Base-by-base conservation (phyloP, 495 filamentous ascomycete species). In the Massariosphaeria phaeospora region DNA sequence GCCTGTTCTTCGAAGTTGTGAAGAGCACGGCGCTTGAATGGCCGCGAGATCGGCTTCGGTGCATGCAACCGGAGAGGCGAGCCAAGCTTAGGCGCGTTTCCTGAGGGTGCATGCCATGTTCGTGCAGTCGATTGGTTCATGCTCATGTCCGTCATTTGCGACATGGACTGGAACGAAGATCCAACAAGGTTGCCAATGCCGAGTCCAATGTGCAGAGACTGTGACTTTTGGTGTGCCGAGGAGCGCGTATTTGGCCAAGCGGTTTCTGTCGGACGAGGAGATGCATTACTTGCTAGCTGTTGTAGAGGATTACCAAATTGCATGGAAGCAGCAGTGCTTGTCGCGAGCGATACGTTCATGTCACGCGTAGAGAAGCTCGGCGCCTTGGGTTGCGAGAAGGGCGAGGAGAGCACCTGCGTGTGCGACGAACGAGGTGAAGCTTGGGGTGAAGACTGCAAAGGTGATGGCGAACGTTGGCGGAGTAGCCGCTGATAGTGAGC, bases 301-400 rank as follows among this genome's bases (percentile, higher is more conserved):
- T 88, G 79, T 46, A 97, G 68, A 0, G 86, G 83, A 38, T 81
- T 85, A 29, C 79, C 75, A 1, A 79, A 81, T 47, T 85, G 80
- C 87, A 91, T 91, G 13, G 79, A 80, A n/a, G 84, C 77, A 12
- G 90, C 78, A 8, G 86, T 86, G 69, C 86, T 90, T 17, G 89
- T 78, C 3, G 82, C 78, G 30, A 98, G 79, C 30, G 93, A 96
- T 31, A 95, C 72, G 35, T 87, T 84, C 72, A 97, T 85, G 48
- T 93, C 89, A 36, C 86, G 84, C 10, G 85, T 88, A 2, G 82
- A 72, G 64, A 82, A 84, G 20, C 54, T 57, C 12, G 73, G 64
- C 13, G 70, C 55, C 13, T 70, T 66, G n/a, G 52, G 63, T n/a
- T n/a, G n/a, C 12, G 59, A 21, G 18, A 70, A 66, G 9, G 66